Evolutionary conservation across 768 basidiomycete species (phyloP), one percentile per base, ranked within the genome.

Genomic region (Xerocomus spinulosus): DNA sequence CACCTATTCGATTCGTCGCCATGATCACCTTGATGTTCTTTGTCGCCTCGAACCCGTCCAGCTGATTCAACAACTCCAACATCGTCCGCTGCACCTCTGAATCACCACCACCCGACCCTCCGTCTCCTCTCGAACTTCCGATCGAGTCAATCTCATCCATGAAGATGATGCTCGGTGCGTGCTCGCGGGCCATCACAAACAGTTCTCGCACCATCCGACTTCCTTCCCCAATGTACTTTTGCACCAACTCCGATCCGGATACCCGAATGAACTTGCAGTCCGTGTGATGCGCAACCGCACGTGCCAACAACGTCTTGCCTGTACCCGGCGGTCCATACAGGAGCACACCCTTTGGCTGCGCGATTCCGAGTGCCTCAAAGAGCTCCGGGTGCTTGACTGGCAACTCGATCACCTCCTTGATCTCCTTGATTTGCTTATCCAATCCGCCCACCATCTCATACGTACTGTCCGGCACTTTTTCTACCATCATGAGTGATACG

Each of bases 121-220:
- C 72, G 55, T 93, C 90, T 10, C 94, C 92, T 64, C 94, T 71
- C 53, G 91, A 92, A 53, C 85, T 88, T 46, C 95, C 95, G 61
- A 98, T 98, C 17, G 90, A 92, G 70, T 98, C 95, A 54, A 98
- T 97, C 71, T 97, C 95, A 66, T 97, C 95, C 94, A 98, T 96
- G 75, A 98, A 97, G 65, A 98, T 96, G 71, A 98, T 96, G 68
- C 87, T 89, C 29, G 95, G 95, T 28, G 95, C 95, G 61, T 96
- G 92, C 66, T 97, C 95, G 52, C 93, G 71, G 3, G 95, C 95
- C 95, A 96, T 97, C 51, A 96, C 92, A 75, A 98, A 98, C 49
- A 98, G 69, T 72, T 97, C 95, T 44, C 95, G 80, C 30, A 97
- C 94, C 94, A 96, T 97, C 51, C 94, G 74, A 53, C 85, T 88